phyloP scores from a whole-genome alignment of 192 early-diverging fungal species.

The Gaertneriomyces semiglobifer region DNA sequence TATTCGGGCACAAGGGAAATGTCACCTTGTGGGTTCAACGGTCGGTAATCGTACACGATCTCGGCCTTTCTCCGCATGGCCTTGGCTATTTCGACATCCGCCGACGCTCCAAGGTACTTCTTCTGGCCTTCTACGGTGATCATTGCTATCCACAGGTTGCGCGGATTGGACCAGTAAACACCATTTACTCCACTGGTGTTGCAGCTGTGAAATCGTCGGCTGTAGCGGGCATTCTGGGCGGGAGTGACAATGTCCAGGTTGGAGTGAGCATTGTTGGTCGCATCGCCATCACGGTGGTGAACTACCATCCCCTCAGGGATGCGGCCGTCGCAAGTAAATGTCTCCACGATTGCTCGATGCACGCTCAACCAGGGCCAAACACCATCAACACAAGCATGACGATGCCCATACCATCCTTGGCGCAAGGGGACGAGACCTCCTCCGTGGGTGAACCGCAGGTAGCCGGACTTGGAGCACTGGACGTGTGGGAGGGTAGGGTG shows the following conservation, averaged over 20 bases:
- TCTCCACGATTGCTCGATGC: constrained; percentile 7
- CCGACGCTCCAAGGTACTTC: constrained; percentile 4
- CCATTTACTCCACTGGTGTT: constrained; percentile 1
- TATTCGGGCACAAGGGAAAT: constrained; percentile 4
- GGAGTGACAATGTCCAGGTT: background rate
- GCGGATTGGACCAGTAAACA: background rate
- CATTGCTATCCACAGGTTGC: constrained; percentile 2
- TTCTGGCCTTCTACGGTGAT: constrained; percentile 4
- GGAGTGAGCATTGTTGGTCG: constrained; percentile 3
- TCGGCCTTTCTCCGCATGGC: background rate
- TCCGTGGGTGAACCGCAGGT: background rate
- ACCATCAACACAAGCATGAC: constrained; percentile 8
- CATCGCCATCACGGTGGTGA: constrained; percentile 6
- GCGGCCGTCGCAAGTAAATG: constrained; percentile 2
- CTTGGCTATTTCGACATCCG: constrained; percentile 4
- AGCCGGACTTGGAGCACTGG: constrained; percentile 5
- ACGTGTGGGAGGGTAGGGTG: constrained; percentile 10
- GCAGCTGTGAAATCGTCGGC: constrained; percentile 1
- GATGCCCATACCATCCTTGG: background rate
- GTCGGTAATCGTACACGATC: constrained; percentile 1
- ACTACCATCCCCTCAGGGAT: constrained; percentile 10
- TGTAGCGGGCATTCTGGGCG: constrained; percentile 2
- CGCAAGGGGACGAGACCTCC: background rate
- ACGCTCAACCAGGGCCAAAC: constrained; percentile 7
- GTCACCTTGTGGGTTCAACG: constrained; percentile 3